phyloP scores from a whole-genome alignment of 2,329 filamentous ascomycete species.

The Alternaria sp. region DNA sequence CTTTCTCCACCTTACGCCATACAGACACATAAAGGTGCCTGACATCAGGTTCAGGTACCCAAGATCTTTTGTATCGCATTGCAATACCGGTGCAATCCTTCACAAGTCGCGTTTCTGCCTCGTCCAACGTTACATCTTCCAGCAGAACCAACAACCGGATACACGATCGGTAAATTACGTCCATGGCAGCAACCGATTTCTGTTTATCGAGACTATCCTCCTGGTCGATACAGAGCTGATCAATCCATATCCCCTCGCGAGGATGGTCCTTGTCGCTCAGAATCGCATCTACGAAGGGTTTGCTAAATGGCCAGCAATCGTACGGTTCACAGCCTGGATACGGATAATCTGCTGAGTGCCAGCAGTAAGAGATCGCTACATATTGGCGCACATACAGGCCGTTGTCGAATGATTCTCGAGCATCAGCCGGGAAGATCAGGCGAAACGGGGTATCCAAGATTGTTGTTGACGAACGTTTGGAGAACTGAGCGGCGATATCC shows the following conservation, averaged over 20 bases:
- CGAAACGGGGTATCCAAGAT: constrained; percentile 25
- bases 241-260: constrained; percentile 29
- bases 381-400: constrained; percentile 25
- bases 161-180: constrained; percentile 27
- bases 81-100: constrained; percentile 2
- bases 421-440: constrained; percentile 18
- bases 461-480: constrained; percentile 12
- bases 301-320: constrained; percentile 27
- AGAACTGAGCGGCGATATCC: constrained; percentile 7
- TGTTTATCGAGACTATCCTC: constrained; percentile 14
- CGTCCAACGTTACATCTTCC: constrained; percentile 22
- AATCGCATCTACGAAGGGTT: constrained; percentile 24
- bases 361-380: constrained; percentile 28
- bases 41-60: neutral
- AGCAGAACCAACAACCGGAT: constrained; percentile 21
- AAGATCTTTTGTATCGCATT: neutral
- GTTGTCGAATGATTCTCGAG: constrained; percentile 14
- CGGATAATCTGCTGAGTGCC: constrained; percentile 20
- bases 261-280: constrained; percentile 22
- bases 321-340: constrained; percentile 12
- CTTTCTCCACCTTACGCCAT: constrained; percentile 13
- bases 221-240: constrained; percentile 29
- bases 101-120: constrained; percentile 9
- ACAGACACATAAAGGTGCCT: constrained; percentile 8
- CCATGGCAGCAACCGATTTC: constrained; percentile 26